phyloP scores from a whole-genome alignment of 2,329 filamentous ascomycete species.

The Xylariaceae sp. region DNA sequence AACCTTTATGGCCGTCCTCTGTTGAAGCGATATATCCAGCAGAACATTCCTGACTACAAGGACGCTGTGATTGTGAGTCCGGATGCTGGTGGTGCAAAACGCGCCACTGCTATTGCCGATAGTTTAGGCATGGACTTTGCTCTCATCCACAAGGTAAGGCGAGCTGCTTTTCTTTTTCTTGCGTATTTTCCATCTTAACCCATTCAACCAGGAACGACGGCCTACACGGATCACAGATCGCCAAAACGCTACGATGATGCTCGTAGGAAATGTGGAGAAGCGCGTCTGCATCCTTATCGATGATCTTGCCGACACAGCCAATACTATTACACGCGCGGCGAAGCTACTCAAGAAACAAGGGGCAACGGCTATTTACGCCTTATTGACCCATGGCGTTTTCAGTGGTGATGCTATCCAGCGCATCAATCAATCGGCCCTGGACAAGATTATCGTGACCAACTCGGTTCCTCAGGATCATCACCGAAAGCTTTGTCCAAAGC shows the following conservation, averaged over 20 bases:
- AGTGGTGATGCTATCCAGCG: slow-evolving; percentile 92
- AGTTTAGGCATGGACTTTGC: slow-evolving; percentile 92
- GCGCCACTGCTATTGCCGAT: slow-evolving; percentile 92
- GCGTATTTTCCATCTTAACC: slow-evolving; percentile 30
- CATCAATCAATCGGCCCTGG: slow-evolving; percentile 87
- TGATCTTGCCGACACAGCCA: slow-evolving; percentile 91
- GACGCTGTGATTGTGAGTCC: slow-evolving; percentile 91
- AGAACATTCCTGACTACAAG: slow-evolving; percentile 78
- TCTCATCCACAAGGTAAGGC: slow-evolving; percentile 87
- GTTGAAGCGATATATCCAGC: slow-evolving; percentile 67
- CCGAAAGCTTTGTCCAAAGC: slow-evolving; percentile 71
- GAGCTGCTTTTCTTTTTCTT: slow-evolving; percentile 18
- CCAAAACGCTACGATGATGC: slow-evolving; percentile 92
- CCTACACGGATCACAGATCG: slow-evolving; percentile 83
- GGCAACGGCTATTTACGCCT: slow-evolving; percentile 83
- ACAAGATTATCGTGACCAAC: slow-evolving; percentile 94
- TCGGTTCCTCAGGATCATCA: slow-evolving; percentile 88
- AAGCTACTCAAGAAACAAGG: slow-evolving; percentile 97
- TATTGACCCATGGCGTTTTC: slow-evolving; percentile 92
- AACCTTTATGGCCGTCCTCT: slow-evolving; percentile 87
- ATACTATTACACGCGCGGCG: slow-evolving; percentile 93
- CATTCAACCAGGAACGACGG: slow-evolving; percentile 66
- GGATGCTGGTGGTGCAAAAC: slow-evolving; percentile 93
- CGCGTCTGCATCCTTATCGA: slow-evolving; percentile 88
- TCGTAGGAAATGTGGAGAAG: slow-evolving; percentile 80